These are phyloP conservation scores for Mucor ambiguus DNA, from an alignment of 371 early-diverging fungal species.

Conservation along the genomic window DNA sequence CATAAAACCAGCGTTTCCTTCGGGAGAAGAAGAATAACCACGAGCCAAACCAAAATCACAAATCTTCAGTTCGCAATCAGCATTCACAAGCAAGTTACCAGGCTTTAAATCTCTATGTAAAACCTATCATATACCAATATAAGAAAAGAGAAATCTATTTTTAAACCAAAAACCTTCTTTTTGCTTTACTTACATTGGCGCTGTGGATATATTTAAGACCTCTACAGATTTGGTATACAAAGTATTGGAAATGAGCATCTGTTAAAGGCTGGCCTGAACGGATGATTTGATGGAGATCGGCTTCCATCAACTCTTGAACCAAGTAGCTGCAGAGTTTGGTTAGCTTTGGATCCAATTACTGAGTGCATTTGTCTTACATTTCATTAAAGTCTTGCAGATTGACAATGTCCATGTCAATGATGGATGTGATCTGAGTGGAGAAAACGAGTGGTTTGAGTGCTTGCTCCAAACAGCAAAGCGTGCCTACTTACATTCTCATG, in stretches of 20 bases:
- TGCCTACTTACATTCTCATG: constrained; percentile 79
- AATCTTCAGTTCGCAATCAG: constrained; percentile 96
- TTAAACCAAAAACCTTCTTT: neutral
- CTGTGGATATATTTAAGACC: constrained; percentile 98
- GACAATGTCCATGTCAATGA: constrained; percentile 63
- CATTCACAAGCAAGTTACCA: constrained; percentile 94
- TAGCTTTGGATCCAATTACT: neutral
- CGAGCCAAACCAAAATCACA: constrained; percentile 96
- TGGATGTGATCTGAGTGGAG: constrained; percentile 73
- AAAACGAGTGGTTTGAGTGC: neutral
- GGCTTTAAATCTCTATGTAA: constrained; percentile 98
- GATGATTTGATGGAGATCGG: constrained; percentile 98
- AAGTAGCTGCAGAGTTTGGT: constrained; percentile 57
- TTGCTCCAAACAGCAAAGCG: too few species aligned
- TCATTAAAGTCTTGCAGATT: constrained; percentile 77
- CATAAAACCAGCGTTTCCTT: constrained; percentile 89
- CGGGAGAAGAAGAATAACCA: constrained; percentile 85
- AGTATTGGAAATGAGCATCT: constrained; percentile 98
- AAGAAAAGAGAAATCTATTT: neutral
- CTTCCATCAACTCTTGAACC: constrained; percentile 97
- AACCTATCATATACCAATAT: constrained; percentile 27
- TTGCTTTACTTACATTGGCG: constrained; percentile 79
- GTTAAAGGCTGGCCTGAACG: constrained; percentile 95
- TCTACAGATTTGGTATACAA: constrained; percentile 96
- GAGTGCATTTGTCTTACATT: constrained; percentile 56